Evolutionary conservation across 2,329 filamentous ascomycete species (phyloP), one percentile per base, ranked within the genome.

Genomic region (Colletotrichum ledebouriae): DNA sequence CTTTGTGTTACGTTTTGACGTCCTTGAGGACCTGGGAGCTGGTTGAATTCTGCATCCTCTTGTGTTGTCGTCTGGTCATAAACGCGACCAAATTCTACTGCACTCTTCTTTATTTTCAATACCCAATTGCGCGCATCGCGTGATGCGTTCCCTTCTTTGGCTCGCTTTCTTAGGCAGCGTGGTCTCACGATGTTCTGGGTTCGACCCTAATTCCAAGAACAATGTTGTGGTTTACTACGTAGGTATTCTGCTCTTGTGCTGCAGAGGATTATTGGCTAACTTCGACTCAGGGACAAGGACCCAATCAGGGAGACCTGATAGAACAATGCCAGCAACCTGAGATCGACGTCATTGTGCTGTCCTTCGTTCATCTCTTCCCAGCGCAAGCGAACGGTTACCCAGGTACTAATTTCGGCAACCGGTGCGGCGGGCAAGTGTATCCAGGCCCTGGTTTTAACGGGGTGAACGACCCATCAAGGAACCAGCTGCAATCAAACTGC

Each of bases 161-260:
- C 39, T 69, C 37, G 44, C 50, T 11, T 41, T 60, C 12, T 17
- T 71, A 1, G 37, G 62, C 39, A 12, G 62, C 15, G 62, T 42
- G 41, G 39, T 64, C 9, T 49, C 49, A 0, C 33, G 34, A 1
- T 58, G 59, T 42, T 59, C 50, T 0, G 67, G 37, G 7, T 81
- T 80, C 68, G 73, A 76, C 63, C 71, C 75, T 34, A 70, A 59
- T 4, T 77, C 77, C 0, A 78, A 79, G 59, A 75, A 75, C 46
- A 83, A 83, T 69, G 75, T 83, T 39, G 81, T 76, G 7, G 75
- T 82, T 4, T 84, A 83, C 70, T 84, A 79, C 72, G 81, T 82
- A 75, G 65, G 74, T 25, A 0, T 15, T 12, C 6, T 13, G 17
- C 2, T 6, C 17, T 17, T 3, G 4, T 6, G 3, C 10, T 22